phyloP scores from a whole-genome alignment of 2,329 filamentous ascomycete genomes.

The Bretziella fagacearum region DNA sequence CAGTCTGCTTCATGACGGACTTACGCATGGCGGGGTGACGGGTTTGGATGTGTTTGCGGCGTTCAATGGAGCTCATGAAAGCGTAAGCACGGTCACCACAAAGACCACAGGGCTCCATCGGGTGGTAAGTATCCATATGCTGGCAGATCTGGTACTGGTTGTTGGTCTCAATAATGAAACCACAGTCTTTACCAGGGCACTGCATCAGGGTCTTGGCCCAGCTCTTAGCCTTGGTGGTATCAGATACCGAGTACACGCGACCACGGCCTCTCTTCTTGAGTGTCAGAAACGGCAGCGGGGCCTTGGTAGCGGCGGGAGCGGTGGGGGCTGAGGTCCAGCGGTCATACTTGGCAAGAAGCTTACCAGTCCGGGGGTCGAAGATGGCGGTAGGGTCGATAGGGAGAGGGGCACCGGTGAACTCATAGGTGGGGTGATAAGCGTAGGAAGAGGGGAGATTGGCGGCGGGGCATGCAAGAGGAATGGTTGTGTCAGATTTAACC shows the following conservation, averaged over 20 bases:
- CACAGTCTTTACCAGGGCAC: conserved; percentile 10
- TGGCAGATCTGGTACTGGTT: conserved; percentile 2
- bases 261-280: no score
- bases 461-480: not conserved
- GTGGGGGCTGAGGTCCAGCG: conserved; percentile 5
- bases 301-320: not conserved
- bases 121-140: conserved; percentile 8
- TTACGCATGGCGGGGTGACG: not conserved
- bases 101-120: not conserved
- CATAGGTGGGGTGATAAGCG: conserved; percentile 5
- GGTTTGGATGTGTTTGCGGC: not conserved
- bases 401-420: conserved; percentile 2
- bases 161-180: not conserved
- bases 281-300: no score
- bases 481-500: not conserved
- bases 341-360: conserved; percentile 1
- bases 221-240: not conserved
- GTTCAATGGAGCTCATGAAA: conserved; percentile 2
- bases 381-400: not conserved
- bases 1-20: not conserved
- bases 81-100: conserved; percentile 4
- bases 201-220: conserved; percentile 2
- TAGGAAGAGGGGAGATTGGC: not conserved
- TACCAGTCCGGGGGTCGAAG: conserved; percentile 6
- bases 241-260: not conserved